Evolutionary conservation across 257 asterid species (phyloP).

Genomic region (Lycium barbarum): DNA sequence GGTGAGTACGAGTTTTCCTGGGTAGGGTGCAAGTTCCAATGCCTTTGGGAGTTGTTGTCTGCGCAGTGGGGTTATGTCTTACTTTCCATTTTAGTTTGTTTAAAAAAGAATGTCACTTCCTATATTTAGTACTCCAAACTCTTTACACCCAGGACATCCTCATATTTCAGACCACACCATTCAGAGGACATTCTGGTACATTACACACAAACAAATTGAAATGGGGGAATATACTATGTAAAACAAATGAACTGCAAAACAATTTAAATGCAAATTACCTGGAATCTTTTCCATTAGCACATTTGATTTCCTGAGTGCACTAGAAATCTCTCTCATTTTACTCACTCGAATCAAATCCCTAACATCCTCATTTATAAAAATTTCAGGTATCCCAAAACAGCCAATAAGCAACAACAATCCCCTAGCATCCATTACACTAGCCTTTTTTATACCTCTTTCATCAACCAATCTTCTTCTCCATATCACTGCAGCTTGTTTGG

Average conservation of each 20-base stretch:
- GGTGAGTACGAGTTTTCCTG: slow-evolving; percentile 10
- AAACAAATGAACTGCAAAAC: not conserved
- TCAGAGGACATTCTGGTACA: too few relatives aligned
- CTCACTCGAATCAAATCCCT: slow-evolving; percentile 67
- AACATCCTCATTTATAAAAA: slow-evolving; percentile 61
- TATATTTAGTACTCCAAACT: too few relatives aligned
- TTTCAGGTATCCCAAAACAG: slow-evolving; percentile 68
- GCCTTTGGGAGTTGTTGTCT: not conserved
- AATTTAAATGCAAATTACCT: slow-evolving; percentile 41
- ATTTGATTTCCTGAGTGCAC: slow-evolving; percentile 57
- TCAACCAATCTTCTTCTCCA: slow-evolving; percentile 77
- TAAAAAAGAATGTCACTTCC: too few relatives aligned
- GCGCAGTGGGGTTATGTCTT: not conserved
- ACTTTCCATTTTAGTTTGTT: too few relatives aligned
- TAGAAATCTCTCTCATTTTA: slow-evolving; percentile 64
- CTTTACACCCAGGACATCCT: too few relatives aligned
- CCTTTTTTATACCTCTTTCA: slow-evolving; percentile 74
- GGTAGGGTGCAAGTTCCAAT: not conserved
- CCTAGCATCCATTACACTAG: slow-evolving; percentile 71
- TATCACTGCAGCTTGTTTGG: slow-evolving; percentile 58
- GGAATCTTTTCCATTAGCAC: slow-evolving; percentile 60
- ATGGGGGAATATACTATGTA: not conserved
- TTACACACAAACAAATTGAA: too few relatives aligned
- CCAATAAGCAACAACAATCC: slow-evolving; percentile 78
- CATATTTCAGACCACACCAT: too few relatives aligned